Evolutionary conservation across 2,329 filamentous ascomycete genomes (phyloP).

Genomic region (Penicillium oxalicum): DNA sequence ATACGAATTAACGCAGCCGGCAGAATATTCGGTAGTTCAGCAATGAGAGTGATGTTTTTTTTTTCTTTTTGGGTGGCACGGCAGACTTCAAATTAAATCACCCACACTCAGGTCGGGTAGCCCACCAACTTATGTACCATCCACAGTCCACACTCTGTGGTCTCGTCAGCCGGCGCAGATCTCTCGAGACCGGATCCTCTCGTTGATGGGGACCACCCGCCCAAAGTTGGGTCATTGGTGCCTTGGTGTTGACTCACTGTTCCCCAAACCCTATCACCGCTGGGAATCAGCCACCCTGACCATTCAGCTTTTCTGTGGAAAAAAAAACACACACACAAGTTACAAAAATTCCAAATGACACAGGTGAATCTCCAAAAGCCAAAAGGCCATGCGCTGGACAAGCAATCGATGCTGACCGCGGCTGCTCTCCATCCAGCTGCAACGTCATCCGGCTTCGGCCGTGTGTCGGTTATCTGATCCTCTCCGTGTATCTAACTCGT

Average conservation of each 20-base stretch:
- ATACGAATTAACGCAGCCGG: slow-evolving; percentile 2
- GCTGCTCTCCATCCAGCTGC: slow-evolving; percentile 2
- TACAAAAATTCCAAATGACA: too few relatives aligned
- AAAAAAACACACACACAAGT: slow-evolving; percentile 11
- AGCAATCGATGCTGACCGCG: slow-evolving; percentile 6
- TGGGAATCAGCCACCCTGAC: neutral
- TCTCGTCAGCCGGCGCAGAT: neutral
- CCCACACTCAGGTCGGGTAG: too few relatives aligned
- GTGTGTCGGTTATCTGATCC: slow-evolving; percentile 24
- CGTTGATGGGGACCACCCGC: neutral
- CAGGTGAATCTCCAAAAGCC: too few relatives aligned
- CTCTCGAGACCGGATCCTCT: neutral
- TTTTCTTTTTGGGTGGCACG: too few relatives aligned
- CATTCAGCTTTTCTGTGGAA: slow-evolving; percentile 1
- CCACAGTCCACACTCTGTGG: too few relatives aligned
- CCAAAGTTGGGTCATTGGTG: neutral
- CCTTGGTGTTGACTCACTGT: neutral
- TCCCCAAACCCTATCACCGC: neutral
- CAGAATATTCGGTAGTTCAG: neutral
- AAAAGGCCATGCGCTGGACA: too few relatives aligned
- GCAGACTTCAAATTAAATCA: too few relatives aligned
- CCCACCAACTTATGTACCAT: too few relatives aligned
- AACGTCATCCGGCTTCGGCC: slow-evolving; percentile 16
- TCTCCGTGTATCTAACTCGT: slow-evolving; percentile 18
- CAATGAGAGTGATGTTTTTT: neutral